Conservation (phyloP, 2,329 filamentous ascomycete genomes). For the Penicillium aurantiogriseum region DNA sequence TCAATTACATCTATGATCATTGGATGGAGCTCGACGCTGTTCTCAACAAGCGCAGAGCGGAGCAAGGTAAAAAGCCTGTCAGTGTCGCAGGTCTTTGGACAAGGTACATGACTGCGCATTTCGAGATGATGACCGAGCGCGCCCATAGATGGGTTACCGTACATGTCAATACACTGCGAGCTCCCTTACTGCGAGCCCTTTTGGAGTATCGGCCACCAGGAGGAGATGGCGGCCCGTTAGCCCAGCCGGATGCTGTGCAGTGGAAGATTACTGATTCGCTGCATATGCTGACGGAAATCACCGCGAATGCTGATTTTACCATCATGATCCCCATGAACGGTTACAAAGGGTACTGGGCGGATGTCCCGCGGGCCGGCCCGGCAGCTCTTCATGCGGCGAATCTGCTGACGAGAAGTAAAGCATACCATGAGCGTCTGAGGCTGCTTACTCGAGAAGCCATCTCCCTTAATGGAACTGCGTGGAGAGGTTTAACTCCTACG, state of each 20-base stretch:
- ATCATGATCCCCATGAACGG: constrained; percentile 29
- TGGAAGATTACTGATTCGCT: constrained; percentile 15
- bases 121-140: constrained; percentile 23
- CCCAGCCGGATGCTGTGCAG: constrained; percentile 13
- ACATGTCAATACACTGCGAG: constrained; percentile 15
- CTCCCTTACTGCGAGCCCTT: constrained; percentile 14
- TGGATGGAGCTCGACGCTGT: constrained; percentile 15
- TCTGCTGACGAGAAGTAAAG: not conserved
- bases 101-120: constrained; percentile 21
- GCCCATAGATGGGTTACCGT: constrained; percentile 27
- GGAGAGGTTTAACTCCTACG: not conserved
- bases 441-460: constrained; percentile 2
- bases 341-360: constrained; percentile 19
- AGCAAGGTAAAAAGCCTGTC: constrained; percentile 7
- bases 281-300: constrained; percentile 15
- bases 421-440: constrained; percentile 13
- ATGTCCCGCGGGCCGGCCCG: not conserved
- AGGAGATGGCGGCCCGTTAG: not conserved
- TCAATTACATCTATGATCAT: constrained; percentile 24
- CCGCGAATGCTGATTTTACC: constrained; percentile 18
- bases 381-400: not conserved
- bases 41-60: constrained; percentile 16
- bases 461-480: not conserved
- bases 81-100: constrained; percentile 22
- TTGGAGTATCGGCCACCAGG: not conserved